These are phyloP conservation scores for Leptographium flavum DNA, from an alignment of 2,329 filamentous ascomycete species.

Conservation along the genomic window DNA sequence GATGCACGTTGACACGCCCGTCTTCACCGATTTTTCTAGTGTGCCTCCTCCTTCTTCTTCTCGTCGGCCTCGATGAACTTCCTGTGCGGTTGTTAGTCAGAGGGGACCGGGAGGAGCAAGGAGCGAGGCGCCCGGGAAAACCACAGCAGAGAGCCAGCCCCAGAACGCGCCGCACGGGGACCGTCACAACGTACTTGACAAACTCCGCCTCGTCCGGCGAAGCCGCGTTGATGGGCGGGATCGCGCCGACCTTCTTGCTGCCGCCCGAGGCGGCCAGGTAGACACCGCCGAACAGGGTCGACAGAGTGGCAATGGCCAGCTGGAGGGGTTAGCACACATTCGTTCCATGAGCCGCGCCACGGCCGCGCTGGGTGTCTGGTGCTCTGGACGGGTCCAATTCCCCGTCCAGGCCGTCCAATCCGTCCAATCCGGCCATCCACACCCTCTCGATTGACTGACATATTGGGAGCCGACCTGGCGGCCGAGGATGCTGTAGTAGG, in stretches of 20 bases:
- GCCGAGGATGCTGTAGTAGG: slow-evolving; percentile 41
- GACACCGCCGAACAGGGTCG: slow-evolving; percentile 32
- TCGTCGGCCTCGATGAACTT: slow-evolving; percentile 31
- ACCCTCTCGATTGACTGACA: slow-evolving; percentile 26
- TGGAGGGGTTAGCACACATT: slow-evolving; percentile 13
- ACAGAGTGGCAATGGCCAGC: slow-evolving; percentile 44
- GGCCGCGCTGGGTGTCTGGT: slow-evolving; percentile 7
- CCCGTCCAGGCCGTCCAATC: no score
- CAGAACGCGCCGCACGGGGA: neutral
- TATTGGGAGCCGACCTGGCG: slow-evolving; percentile 47
- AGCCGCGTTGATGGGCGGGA: slow-evolving; percentile 47
- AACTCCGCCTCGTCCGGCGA: slow-evolving; percentile 50
- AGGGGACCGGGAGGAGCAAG: no score
- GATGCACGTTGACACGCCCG: neutral
- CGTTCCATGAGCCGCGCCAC: neutral
- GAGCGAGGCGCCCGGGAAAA: neutral
- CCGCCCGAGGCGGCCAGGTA: slow-evolving; percentile 30
- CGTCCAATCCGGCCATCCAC: neutral
- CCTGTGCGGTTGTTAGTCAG: slow-evolving; percentile 16
- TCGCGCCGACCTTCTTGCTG: slow-evolving; percentile 27
- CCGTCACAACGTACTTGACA: slow-evolving; percentile 38
- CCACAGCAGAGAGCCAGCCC: neutral
- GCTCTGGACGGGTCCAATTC: no score
- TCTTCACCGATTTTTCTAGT: slow-evolving; percentile 3
- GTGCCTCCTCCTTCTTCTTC: slow-evolving; percentile 20